Evolutionary conservation across 2,329 filamentous ascomycete genomes (phyloP), one percentile per base, ranked within the genome.

Genomic region (Kalaharituber pfeilii): DNA sequence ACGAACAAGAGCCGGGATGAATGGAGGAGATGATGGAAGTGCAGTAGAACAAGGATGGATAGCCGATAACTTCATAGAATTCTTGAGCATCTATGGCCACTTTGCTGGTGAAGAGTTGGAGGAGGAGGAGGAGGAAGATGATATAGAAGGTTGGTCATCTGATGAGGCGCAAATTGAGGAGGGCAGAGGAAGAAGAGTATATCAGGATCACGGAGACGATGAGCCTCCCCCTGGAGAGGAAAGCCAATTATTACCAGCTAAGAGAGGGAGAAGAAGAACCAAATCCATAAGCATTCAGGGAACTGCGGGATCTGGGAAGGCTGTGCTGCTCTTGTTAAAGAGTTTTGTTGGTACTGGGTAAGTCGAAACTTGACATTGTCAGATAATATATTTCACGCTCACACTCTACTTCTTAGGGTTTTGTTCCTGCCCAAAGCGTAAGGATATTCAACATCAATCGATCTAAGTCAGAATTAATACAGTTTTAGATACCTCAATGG

Each of bases 41-140:
- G 63, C 65, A 52, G 63, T 68, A 49, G 87, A 77, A 61, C 42
- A 20, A 22, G 42, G 42, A 22, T 47, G 42, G 42, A 47, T 47
- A 22, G 42, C 42, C 5, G 42, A 47, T 47, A 98, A 84, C 69
- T 98, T 98, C 66, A 77, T 98, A 56, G 93, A 98, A 67, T 98
- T 98, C 64, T 68, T 98, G 51, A 88, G 86, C 6, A 76, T 98
- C 27, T 98, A 95, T 63, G 91, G 91, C 3, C 91, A 98, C 70
- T 98, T 98, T 67, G 91, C 91, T 1, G 91, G 91, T 69, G 91
- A 98, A 69, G 84, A 94, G 66, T 76, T 98, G 11, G 88, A 95
- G 67, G 61, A 62, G 39, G 62, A 62, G 25, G 91, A 98, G 68
- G 91, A 96, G 63, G 91, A 96, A 63, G 89, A 96, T 67, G 24